Conservation (phyloP, 2,329 filamentous ascomycete genomes). For the Hymenoscyphus occultus region DNA sequence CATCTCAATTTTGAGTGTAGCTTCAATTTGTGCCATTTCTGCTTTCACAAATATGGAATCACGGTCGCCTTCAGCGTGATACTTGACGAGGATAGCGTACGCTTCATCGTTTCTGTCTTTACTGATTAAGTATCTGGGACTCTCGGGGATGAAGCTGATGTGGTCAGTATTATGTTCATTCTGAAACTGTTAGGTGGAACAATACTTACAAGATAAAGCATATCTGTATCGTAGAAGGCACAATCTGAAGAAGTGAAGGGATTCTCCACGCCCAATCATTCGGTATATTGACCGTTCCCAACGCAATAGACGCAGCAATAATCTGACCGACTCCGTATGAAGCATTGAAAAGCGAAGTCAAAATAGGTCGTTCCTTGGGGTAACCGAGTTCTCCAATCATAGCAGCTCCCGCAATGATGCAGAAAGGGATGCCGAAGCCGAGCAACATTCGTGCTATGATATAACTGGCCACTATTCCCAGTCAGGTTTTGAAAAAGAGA, state of each 20-base stretch:
- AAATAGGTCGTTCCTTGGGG: constrained; percentile 50
- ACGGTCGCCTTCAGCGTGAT: constrained; percentile 51
- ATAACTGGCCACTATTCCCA: constrained; percentile 45
- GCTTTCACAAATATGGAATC: constrained; percentile 52
- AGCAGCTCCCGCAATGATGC: constrained; percentile 50
- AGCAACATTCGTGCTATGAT: constrained; percentile 49
- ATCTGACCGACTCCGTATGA: constrained; percentile 50
- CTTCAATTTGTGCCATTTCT: constrained; percentile 59
- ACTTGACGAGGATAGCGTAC: constrained; percentile 49
- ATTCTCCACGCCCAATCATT: constrained; percentile 42
- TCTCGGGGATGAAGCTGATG: constrained; percentile 48
- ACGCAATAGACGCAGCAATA: constrained; percentile 42
- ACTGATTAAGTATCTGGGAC: constrained; percentile 54
- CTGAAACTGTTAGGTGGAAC: neutral
- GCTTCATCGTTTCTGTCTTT: constrained; percentile 58
- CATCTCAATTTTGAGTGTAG: constrained; percentile 53
- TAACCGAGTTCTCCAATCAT: constrained; percentile 53
- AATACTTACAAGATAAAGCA: constrained; percentile 15
- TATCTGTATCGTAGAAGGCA: constrained; percentile 28
- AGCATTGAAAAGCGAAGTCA: constrained; percentile 54
- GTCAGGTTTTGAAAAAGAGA: neutral
- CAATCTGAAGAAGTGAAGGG: constrained; percentile 42
- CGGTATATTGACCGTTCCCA: constrained; percentile 43
- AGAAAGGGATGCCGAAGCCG: constrained; percentile 50
- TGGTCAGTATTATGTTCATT: neutral